Conservation (phyloP, 768 basidiomycete genomes). For the Asterophora parasitica region DNA sequence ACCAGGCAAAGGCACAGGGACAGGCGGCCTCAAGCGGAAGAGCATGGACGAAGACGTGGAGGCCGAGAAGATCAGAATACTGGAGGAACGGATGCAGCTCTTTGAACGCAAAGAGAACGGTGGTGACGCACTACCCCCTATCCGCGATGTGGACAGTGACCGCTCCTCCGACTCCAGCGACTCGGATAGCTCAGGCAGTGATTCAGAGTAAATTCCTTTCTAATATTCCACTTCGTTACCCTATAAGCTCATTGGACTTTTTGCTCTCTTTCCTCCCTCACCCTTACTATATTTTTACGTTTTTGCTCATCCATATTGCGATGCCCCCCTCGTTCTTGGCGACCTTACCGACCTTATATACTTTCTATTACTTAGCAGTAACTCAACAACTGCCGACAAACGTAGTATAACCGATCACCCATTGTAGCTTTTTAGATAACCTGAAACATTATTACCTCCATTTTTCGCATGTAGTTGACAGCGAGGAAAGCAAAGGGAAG, state of each 20-base stretch:
- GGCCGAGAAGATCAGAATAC: conserved; percentile 87
- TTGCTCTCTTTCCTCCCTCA: neutral
- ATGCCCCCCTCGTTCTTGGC: conserved; percentile 11
- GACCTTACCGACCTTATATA: conserved; percentile 22
- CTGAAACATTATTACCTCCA: conserved; percentile 15
- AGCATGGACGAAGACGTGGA: conserved; percentile 97
- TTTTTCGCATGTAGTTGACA: conserved; percentile 2
- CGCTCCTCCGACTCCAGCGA: conserved; percentile 78
- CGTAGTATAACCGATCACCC: conserved; percentile 20
- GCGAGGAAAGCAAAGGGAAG: neutral
- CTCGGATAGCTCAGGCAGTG: conserved; percentile 76
- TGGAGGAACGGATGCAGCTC: conserved; percentile 83
- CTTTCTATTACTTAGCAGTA: conserved; percentile 26
- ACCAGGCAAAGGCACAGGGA: conserved; percentile 74
- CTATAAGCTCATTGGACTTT: conserved; percentile 16
- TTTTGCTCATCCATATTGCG: conserved; percentile 9
- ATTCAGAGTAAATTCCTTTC: conserved; percentile 62
- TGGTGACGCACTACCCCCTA: conserved; percentile 28
- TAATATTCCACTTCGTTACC: conserved; percentile 12
- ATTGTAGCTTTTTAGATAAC: conserved; percentile 49
- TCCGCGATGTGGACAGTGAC: conserved; percentile 56
- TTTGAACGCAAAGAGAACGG: conserved; percentile 62
- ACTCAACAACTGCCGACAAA: conserved; percentile 30
- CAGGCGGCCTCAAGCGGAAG: conserved; percentile 88
- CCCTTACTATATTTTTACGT: conserved; percentile 6